Base-by-base conservation (phyloP, 2,329 filamentous ascomycete genomes). In the Colletotrichum sp. region DNA sequence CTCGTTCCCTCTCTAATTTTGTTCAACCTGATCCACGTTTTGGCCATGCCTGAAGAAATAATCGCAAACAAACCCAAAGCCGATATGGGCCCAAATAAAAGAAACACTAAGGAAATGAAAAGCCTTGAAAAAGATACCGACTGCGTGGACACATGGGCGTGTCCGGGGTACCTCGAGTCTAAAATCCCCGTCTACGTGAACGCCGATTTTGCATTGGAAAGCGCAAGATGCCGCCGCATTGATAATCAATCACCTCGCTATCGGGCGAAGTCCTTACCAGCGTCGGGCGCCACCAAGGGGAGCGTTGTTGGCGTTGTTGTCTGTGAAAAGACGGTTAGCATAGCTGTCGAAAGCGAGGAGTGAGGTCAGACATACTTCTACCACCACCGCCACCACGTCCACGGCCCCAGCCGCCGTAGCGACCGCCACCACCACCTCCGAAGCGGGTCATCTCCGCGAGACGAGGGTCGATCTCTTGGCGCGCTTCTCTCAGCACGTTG, bases 391-490 rank as follows among this genome's bases (percentile, higher is more conserved):
- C 87, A 79, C 88, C 86, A 79, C 93, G 89, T 80, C 92, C 91
- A 79, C 94, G 92, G 81, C 93, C 91, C 81, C 94, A 92, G 82
- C 94, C 92, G 82, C 91, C 93, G 78, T 94, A 91, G 82, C 94
- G 92, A 79, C 94, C 92, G 78, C 94, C 94, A 75, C 95, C 95
- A 74, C 95, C 95, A 78, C 96, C 95, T 80, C 95, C 92, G 84
- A 96, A 98, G 85, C 97, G 94, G 80, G 92, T 93, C 97, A 99
- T 98, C 90, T 99, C 97, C 78, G 93, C 93, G 78, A 99, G 94
- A 85, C 96, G 94, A 83, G 97, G 97, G 83, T 98, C 97, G 86
- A 99, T 96, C 87, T 98, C 94, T 90, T 99, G 97, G 90, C 98
- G 98, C 80, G 97, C 96, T 88, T 99, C 97, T 83, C 93, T 93